These are phyloP conservation scores for Lithohypha guttulata DNA, from an alignment of 2,329 filamentous ascomycete genomes.

Conservation along the genomic window DNA sequence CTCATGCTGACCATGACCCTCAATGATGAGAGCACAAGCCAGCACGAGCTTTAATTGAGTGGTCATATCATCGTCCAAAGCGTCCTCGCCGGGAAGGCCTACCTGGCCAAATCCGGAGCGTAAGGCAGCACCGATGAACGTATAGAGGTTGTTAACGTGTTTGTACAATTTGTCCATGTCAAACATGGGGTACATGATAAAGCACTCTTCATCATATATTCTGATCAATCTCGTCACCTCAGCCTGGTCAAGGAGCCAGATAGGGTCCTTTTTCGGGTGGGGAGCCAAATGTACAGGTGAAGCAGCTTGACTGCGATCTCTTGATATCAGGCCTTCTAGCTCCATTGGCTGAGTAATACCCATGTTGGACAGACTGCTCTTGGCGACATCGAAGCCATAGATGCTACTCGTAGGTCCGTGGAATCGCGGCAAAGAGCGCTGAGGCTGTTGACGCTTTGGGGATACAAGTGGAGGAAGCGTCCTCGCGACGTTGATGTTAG, in stretches of 20 bases:
- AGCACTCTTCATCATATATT: constrained; percentile 80
- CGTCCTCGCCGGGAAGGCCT: constrained; percentile 44
- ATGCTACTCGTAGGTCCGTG: constrained; percentile 76
- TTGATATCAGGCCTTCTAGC: constrained; percentile 47
- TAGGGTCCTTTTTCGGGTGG: constrained; percentile 55
- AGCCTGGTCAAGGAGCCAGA: constrained; percentile 66
- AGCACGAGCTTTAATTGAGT: constrained; percentile 73
- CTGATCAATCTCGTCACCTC: constrained; percentile 70
- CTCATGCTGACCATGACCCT: constrained; percentile 68
- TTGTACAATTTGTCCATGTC: constrained; percentile 60
- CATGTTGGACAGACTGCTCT: constrained; percentile 79
- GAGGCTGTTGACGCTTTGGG: constrained; percentile 33
- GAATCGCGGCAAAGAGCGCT: constrained; percentile 54
- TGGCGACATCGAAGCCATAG: constrained; percentile 78
- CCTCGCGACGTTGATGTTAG: constrained; percentile 15
- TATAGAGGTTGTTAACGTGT: constrained; percentile 59
- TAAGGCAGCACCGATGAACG: constrained; percentile 60
- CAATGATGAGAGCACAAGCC: constrained; percentile 64
- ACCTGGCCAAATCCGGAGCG: constrained; percentile 48
- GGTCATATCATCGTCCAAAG: constrained; percentile 53
- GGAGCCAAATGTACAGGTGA: constrained; percentile 30
- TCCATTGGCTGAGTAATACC: constrained; percentile 59
- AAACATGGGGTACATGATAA: constrained; percentile 82
- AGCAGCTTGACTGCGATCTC: constrained; percentile 42
- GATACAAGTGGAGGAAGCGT: constrained; percentile 21